These are phyloP conservation scores for Epichloe sp. DNA, from an alignment of 2,329 filamentous ascomycete species.

Conservation along the genomic window DNA sequence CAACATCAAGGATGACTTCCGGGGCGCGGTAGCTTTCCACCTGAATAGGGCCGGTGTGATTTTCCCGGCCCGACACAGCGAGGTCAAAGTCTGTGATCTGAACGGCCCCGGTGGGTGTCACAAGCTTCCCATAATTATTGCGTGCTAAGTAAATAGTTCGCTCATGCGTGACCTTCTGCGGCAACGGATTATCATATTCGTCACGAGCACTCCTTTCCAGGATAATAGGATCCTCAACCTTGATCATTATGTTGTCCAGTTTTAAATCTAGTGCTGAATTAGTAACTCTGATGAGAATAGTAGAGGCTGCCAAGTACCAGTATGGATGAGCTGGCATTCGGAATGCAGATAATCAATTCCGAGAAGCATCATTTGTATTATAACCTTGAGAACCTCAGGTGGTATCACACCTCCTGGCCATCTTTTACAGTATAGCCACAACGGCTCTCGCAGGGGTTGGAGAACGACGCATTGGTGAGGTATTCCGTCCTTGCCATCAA, in stretches of 20 bases:
- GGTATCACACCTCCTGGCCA: constrained; percentile 10
- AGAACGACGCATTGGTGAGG: constrained; percentile 1
- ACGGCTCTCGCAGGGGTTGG: constrained; percentile 12
- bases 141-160: constrained; percentile 12
- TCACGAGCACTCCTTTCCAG: constrained; percentile 9
- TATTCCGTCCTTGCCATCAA: constrained; percentile 2
- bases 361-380: constrained; percentile 11
- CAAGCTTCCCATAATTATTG: constrained; percentile 11
- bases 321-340: constrained; percentile 11
- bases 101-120: constrained; percentile 5
- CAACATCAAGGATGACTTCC: constrained; percentile 12
- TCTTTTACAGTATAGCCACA: constrained; percentile 12
- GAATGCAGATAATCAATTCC: constrained; percentile 13
- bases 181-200: constrained; percentile 11
- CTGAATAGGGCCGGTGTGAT: constrained; percentile 7
- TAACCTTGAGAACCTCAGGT: constrained; percentile 9
- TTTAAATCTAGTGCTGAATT: constrained; percentile 8
- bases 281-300: not conserved
- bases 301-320: constrained; percentile 4
- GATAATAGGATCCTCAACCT: constrained; percentile 8
- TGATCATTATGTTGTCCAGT: constrained; percentile 12
- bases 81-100: constrained; percentile 11
- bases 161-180: constrained; percentile 8
- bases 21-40: constrained; percentile 10
- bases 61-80: constrained; percentile 4